phyloP scores from a whole-genome alignment of 2,329 filamentous ascomycete genomes.

The Alternaria arbusti region DNA sequence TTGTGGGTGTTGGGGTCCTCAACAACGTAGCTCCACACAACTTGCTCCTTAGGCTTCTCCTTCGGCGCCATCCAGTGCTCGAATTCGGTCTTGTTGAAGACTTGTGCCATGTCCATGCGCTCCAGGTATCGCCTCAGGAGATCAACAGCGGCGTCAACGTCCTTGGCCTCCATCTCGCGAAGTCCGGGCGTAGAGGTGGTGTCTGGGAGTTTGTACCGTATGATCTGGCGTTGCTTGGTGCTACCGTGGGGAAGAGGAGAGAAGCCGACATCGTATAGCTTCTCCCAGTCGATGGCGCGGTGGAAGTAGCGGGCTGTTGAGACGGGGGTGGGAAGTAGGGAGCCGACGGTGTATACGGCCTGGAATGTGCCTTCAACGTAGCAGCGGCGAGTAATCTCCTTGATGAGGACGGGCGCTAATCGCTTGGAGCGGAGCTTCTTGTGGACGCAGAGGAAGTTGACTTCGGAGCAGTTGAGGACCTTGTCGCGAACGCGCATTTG shows the following conservation, averaged over 20 bases:
- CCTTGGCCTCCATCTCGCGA: conserved; percentile 78
- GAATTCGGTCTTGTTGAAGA: conserved; percentile 80
- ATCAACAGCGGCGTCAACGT: conserved; percentile 75
- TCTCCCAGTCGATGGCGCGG: conserved; percentile 91
- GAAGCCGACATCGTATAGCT: conserved; percentile 94
- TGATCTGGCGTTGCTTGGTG: conserved; percentile 83
- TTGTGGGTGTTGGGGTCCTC: conserved; percentile 73
- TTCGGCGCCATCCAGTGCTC: conserved; percentile 85
- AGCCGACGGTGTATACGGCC: conserved; percentile 93
- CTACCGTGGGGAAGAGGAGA: conserved; percentile 83
- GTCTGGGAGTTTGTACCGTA: conserved; percentile 83
- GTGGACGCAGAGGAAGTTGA: conserved; percentile 98
- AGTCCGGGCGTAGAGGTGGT: conserved; percentile 75
- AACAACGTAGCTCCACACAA: conserved; percentile 93
- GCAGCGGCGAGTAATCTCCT: conserved; percentile 93
- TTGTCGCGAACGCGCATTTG: conserved; percentile 80
- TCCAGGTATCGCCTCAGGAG: conserved; percentile 79
- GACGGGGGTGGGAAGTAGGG: conserved; percentile 88
- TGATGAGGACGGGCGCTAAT: conserved; percentile 91
- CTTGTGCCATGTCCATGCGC: conserved; percentile 83
- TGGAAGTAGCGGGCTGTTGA: conserved; percentile 96
- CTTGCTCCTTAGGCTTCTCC: conserved; percentile 66
- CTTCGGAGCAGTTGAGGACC: conserved; percentile 80
- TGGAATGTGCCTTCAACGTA: conserved; percentile 89
- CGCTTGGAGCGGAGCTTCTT: conserved; percentile 96